These are phyloP conservation scores for Lojkania enalia DNA, from an alignment of 2,329 filamentous ascomycete species.

Conservation along the genomic window DNA sequence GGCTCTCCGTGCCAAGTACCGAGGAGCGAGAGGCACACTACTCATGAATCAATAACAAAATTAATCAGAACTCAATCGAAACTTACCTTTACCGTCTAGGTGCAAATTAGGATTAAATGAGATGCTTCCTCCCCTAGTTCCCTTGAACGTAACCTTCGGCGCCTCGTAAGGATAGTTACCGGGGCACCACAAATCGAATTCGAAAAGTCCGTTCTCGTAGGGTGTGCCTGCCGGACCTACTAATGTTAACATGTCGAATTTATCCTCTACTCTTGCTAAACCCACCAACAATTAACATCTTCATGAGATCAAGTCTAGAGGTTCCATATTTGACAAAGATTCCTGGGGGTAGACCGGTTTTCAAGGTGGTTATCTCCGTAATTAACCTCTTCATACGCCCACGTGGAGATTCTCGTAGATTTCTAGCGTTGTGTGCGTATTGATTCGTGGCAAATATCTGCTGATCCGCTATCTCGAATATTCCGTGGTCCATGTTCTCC, in stretches of 20 bases:
- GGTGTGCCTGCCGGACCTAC: slow-evolving; percentile 56
- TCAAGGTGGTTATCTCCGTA: slow-evolving; percentile 51
- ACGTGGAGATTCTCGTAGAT: slow-evolving; percentile 15
- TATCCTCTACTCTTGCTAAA: not conserved
- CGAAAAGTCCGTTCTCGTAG: slow-evolving; percentile 59
- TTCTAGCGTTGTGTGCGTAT: slow-evolving; percentile 14
- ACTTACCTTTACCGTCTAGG: slow-evolving; percentile 51
- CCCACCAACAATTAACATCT: slow-evolving; percentile 52
- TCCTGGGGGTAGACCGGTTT: slow-evolving; percentile 53
- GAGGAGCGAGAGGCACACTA: slow-evolving; percentile 56
- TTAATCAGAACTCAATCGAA: slow-evolving; percentile 21
- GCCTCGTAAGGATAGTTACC: slow-evolving; percentile 48
- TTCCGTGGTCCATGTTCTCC: slow-evolving; percentile 4
- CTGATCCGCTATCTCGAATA: slow-evolving; percentile 45
- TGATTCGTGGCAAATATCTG: slow-evolving; percentile 37
- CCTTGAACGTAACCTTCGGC: slow-evolving; percentile 50
- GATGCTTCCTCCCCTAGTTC: slow-evolving; percentile 48
- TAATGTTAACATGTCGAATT: slow-evolving; percentile 51
- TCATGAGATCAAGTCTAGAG: slow-evolving; percentile 55
- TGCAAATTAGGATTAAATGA: slow-evolving; percentile 60
- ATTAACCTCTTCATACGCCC: slow-evolving; percentile 53
- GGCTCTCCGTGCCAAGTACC: slow-evolving; percentile 53
- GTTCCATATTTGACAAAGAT: slow-evolving; percentile 55
- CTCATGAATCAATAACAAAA: slow-evolving; percentile 1
- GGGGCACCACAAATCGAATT: slow-evolving; percentile 57